Evolutionary conservation across 2,329 filamentous ascomycete genomes (phyloP).

Genomic region (Dactylonectria macrodidyma): DNA sequence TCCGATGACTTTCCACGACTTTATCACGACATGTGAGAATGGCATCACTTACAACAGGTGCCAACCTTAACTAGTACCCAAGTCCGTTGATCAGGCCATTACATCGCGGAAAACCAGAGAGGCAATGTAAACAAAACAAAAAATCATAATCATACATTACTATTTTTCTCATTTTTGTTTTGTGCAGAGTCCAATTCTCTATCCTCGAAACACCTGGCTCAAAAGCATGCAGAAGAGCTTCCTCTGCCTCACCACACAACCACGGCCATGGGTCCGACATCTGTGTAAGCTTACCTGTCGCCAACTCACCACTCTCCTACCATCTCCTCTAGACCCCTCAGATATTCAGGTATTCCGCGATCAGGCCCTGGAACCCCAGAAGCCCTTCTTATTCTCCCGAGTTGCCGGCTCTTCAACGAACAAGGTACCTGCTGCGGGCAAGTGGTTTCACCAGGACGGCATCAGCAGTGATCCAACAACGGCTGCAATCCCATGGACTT

Average conservation of each 20-base stretch:
- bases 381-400: constrained; percentile 66
- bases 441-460: constrained; percentile 68
- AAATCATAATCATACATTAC: not conserved
- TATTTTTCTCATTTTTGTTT: not conserved
- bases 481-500: constrained; percentile 19
- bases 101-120: constrained; percentile 4
- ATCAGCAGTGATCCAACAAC: not conserved
- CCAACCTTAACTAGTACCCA: not conserved
- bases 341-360: constrained; percentile 64
- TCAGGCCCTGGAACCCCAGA: constrained; percentile 66
- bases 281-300: constrained; percentile 29
- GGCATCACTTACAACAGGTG: too few species aligned
- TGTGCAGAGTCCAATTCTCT: not conserved
- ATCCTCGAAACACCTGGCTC: too few species aligned
- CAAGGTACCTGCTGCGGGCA: constrained; percentile 65
- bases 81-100: not conserved
- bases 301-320: constrained; percentile 27
- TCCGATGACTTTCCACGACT: constrained; percentile 24
- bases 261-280: constrained; percentile 35
- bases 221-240: constrained; percentile 33
- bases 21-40: not conserved
- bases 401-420: constrained; percentile 53
- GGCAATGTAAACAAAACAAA: not conserved
- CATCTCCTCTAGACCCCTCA: constrained; percentile 36
- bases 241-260: constrained; percentile 10